phyloP scores from a whole-genome alignment of 1,284 basidiomycete species.

The Apiotrichum montevideense region DNA sequence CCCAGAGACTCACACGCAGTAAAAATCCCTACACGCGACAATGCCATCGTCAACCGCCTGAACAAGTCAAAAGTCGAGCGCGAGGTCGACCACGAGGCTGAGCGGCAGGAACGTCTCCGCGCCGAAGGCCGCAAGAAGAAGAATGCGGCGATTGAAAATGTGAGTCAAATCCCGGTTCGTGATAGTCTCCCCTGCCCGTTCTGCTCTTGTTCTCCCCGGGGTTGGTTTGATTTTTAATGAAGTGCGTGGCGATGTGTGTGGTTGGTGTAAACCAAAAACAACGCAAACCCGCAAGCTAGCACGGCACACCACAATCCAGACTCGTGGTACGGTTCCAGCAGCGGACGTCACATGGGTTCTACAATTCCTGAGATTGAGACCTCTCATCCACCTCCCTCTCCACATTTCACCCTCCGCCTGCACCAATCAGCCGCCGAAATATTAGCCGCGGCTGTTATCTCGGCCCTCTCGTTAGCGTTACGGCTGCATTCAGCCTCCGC shows the following conservation, averaged over 20 bases:
- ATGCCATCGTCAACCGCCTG: slow-evolving; percentile 82
- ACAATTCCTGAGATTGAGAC: too few species aligned
- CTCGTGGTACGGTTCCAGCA: too few species aligned
- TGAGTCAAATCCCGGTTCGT: slow-evolving; percentile 22
- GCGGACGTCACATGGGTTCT: too few species aligned
- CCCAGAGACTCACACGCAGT: slow-evolving; percentile 49
- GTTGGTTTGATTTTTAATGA: too few species aligned
- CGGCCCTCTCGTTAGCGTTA: not conserved
- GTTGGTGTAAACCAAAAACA: too few species aligned
- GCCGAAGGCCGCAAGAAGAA: slow-evolving; percentile 65
- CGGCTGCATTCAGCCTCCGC: not conserved
- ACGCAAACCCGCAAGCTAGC: too few species aligned
- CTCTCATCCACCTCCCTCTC: too few species aligned
- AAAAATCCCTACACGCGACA: slow-evolving; percentile 73
- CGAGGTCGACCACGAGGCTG: slow-evolving; percentile 85
- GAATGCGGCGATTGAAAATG: slow-evolving; percentile 53
- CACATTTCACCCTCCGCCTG: too few species aligned
- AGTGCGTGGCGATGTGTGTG: too few species aligned
- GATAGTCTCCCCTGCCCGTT: too few species aligned
- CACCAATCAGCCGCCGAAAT: not conserved
- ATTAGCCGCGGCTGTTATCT: not conserved
- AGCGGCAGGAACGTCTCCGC: slow-evolving; percentile 73
- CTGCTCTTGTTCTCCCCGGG: too few species aligned
- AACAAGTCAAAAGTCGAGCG: slow-evolving; percentile 88
- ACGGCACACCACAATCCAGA: too few species aligned